Conservation (phyloP, 495 filamentous ascomycete genomes). For the Aspergillus diversus region DNA sequence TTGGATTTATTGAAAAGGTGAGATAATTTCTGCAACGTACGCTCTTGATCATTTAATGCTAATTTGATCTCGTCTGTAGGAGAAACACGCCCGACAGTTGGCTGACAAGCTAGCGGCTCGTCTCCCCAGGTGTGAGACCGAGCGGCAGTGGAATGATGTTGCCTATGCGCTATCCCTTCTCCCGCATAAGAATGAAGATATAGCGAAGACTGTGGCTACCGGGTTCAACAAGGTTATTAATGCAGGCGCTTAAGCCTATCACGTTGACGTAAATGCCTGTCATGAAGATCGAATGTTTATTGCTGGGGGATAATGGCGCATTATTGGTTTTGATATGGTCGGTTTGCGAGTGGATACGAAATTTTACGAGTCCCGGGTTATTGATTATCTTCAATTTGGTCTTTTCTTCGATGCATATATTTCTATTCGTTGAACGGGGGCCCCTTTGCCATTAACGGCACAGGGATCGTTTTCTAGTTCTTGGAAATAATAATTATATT, state of each 20-base stretch:
- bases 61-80: constrained; percentile 52
- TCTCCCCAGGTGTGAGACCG: constrained; percentile 82
- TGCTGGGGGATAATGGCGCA: constrained; percentile 12
- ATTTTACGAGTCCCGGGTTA: constrained; percentile 1
- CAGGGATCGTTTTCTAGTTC: no score
- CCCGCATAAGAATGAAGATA: constrained; percentile 98
- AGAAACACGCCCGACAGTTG: constrained; percentile 97
- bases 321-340: background rate
- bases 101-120: constrained; percentile 91
- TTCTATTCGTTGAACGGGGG: background rate
- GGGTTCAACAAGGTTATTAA: constrained; percentile 84
- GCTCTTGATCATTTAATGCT: constrained; percentile 1
- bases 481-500: no score
- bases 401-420: background rate
- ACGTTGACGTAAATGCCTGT: constrained; percentile 28
- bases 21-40: constrained; percentile 19
- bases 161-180: constrained; percentile 86
- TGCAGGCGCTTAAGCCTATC: constrained; percentile 53
- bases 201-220: constrained; percentile 76
- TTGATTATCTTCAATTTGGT: constrained; percentile 1
- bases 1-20: constrained; percentile 97
- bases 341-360: constrained; percentile 4
- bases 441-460: no score
- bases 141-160: constrained; percentile 97
- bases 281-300: constrained; percentile 8